These are phyloP conservation scores for Platanthera guangdongensis DNA, from an alignment of 106 monocot genomes.

Conservation along the genomic window DNA sequence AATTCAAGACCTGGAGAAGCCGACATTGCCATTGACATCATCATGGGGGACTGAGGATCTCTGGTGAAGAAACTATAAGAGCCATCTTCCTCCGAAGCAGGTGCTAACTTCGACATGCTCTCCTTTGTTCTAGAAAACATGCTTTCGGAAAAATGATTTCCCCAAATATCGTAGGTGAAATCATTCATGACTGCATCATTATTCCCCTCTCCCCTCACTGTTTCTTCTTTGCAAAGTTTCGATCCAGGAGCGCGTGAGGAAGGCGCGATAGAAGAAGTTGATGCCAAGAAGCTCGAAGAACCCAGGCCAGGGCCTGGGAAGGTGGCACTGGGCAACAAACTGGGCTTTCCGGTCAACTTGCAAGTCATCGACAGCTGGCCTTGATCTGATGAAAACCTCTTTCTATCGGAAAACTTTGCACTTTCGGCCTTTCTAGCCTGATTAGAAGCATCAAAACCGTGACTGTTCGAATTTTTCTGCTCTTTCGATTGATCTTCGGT, in stretches of 20 bases:
- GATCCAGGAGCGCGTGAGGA: slow-evolving; percentile 78
- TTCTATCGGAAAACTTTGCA: slow-evolving; percentile 6
- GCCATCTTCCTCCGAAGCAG: slow-evolving; percentile 65
- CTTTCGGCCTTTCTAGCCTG: slow-evolving; percentile 10
- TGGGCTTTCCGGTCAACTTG: slow-evolving; percentile 11
- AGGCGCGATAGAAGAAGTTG: slow-evolving; percentile 54
- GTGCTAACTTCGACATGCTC: slow-evolving; percentile 16
- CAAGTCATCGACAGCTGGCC: slow-evolving; percentile 4
- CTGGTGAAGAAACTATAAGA: slow-evolving; percentile 79
- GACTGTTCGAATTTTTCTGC: slow-evolving; percentile 12
- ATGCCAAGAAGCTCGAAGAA: slow-evolving; percentile 19
- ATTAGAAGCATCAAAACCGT: slow-evolving; percentile 3
- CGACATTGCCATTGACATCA: slow-evolving; percentile 43
- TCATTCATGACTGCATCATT: slow-evolving; percentile 22
- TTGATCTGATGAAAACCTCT: background rate
- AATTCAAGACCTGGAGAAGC: slow-evolving; percentile 29
- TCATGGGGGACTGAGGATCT: slow-evolving; percentile 76
- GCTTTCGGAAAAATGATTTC: slow-evolving; percentile 55
- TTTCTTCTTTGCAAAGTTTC: slow-evolving; percentile 33
- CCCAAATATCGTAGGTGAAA: slow-evolving; percentile 82
- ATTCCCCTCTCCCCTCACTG: slow-evolving; percentile 18
- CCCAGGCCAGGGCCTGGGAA: slow-evolving; percentile 16
- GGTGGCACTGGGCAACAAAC: slow-evolving; percentile 28
- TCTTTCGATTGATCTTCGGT: slow-evolving; percentile 14
- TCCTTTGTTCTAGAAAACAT: slow-evolving; percentile 32